Evolutionary conservation across 148 eudicot genomes (phyloP).

Genomic region (Simmondsia chinensis): DNA sequence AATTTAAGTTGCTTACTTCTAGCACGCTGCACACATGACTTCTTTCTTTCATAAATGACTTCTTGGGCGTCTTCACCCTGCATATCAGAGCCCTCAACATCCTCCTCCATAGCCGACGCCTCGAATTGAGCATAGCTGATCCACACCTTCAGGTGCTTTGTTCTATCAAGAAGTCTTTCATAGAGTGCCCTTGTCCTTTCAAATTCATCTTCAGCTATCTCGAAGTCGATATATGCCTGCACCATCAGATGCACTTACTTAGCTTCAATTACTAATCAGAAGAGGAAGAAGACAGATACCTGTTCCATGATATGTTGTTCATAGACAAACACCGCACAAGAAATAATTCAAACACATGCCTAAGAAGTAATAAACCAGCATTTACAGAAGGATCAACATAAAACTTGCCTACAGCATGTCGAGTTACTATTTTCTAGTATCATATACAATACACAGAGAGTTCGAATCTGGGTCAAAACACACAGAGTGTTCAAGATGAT

Average conservation of each 20-base stretch:
- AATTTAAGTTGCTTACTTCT: conserved; percentile 44
- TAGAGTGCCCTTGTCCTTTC: conserved; percentile 83
- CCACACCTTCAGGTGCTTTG: conserved; percentile 95
- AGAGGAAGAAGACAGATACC: not conserved
- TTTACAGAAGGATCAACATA: no score
- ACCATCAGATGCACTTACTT: not conserved
- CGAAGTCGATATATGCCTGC: conserved; percentile 94
- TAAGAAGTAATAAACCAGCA: no score
- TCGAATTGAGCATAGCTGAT: conserved; percentile 91
- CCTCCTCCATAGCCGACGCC: conserved; percentile 52
- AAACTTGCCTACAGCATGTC: no score
- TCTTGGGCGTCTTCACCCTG: conserved; percentile 30
- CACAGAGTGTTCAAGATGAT: no score
- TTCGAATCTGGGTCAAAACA: no score
- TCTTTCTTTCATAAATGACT: conserved; percentile 23
- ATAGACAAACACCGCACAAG: no score
- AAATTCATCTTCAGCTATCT: conserved; percentile 65
- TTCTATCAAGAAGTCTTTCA: conserved; percentile 86
- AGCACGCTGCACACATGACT: conserved; percentile 44
- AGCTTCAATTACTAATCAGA: not conserved
- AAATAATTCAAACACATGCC: no score
- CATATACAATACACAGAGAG: no score
- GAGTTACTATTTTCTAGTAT: no score
- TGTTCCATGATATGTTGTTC: no score
- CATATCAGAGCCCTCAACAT: conserved; percentile 25